Evolutionary conservation across 805 yeast genomes (phyloP).

Genomic region (Suhomyces sp.): DNA sequence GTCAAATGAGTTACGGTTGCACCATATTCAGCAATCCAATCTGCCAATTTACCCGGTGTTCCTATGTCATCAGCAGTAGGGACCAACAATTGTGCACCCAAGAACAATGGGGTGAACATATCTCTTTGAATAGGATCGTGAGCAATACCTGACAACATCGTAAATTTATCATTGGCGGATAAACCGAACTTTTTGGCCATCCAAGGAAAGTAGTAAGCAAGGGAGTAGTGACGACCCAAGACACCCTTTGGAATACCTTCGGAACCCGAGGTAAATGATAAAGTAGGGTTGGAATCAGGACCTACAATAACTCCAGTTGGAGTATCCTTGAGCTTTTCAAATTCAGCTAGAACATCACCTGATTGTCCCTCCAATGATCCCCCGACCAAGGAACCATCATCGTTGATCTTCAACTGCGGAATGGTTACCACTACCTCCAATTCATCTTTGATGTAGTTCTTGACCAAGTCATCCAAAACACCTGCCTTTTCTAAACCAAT

Average conservation of each 20-base stretch:
- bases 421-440: constrained; percentile 70
- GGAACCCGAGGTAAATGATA: constrained; percentile 95
- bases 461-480: constrained; percentile 69
- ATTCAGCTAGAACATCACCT: constrained; percentile 51
- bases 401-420: constrained; percentile 73
- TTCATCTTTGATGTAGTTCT: constrained; percentile 71
- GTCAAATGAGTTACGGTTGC: constrained; percentile 97
- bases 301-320: constrained; percentile 92
- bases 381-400: constrained; percentile 71
- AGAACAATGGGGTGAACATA: constrained; percentile 94
- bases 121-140: constrained; percentile 99
- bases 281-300: constrained; percentile 96
- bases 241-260: constrained; percentile 99
- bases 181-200: constrained; percentile 86
- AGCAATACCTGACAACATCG: constrained; percentile 98
- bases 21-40: constrained; percentile 90
- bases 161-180: constrained; percentile 78
- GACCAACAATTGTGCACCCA: constrained; percentile 89
- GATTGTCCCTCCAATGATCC: constrained; percentile 37
- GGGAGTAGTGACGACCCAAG: constrained; percentile 92
- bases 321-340: constrained; percentile 45
- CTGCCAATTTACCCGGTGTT: constrained; percentile 95
- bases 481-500: constrained; percentile 93
- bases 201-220: constrained; percentile 98
- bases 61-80: constrained; percentile 98